Evolutionary conservation across 345 rosid genomes (phyloP).

Genomic region (Moricandia arvensis): DNA sequence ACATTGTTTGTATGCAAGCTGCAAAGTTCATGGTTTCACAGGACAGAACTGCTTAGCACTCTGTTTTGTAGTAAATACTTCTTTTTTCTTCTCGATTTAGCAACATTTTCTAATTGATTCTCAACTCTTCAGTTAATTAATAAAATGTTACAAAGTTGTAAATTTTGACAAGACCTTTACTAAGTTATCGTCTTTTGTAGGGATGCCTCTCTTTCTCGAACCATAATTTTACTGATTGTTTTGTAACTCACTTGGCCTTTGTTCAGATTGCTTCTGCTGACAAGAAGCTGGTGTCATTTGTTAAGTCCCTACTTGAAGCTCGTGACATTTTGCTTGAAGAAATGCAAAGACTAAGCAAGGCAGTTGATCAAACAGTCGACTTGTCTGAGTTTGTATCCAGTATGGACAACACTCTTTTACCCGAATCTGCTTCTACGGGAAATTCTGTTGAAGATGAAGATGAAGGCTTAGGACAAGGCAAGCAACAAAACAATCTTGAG

Average conservation of each 20-base stretch:
- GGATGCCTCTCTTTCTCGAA: neutral
- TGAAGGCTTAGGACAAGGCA: constrained; percentile 59
- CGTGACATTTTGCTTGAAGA: constrained; percentile 69
- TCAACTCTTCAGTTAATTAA: neutral
- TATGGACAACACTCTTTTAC: constrained; percentile 48
- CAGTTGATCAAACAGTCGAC: constrained; percentile 53
- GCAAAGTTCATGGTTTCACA: neutral
- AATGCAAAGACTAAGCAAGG: constrained; percentile 65
- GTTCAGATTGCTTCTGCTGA: constrained; percentile 45
- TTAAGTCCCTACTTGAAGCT: constrained; percentile 71
- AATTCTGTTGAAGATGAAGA: constrained; percentile 44
- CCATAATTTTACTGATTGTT: constrained; percentile 6
- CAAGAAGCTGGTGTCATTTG: constrained; percentile 50
- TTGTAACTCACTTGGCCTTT: constrained; percentile 48
- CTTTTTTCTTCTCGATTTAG: neutral
- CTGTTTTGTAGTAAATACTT: neutral
- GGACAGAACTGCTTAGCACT: constrained; percentile 1
- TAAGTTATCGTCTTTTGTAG: constrained; percentile 2
- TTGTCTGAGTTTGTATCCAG: constrained; percentile 55
- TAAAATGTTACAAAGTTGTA: constrained; percentile 17
- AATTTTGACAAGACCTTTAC: neutral
- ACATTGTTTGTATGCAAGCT: neutral
- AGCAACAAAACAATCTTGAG: constrained; percentile 66
- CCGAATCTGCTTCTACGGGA: constrained; percentile 42
- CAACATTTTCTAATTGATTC: neutral